These are phyloP conservation scores for Nakazawaea siamensis DNA, from an alignment of 805 yeast genomes.

Conservation along the genomic window DNA sequence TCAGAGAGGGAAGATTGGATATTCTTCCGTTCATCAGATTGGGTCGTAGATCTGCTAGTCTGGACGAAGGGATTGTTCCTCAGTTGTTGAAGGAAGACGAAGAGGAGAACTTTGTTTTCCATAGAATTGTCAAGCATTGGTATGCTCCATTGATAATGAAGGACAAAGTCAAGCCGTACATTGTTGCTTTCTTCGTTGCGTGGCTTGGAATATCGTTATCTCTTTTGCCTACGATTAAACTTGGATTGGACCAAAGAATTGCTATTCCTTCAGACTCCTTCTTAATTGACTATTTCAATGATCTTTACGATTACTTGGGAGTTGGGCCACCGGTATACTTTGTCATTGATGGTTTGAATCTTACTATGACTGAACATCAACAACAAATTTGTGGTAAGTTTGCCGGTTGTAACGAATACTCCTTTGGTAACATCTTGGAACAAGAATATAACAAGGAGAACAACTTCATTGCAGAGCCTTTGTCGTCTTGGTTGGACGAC, in stretches of 20 bases:
- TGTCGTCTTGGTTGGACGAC: slow-evolving; percentile 92
- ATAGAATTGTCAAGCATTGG: slow-evolving; percentile 30
- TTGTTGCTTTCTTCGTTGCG: slow-evolving; percentile 46
- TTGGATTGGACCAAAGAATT: slow-evolving; percentile 84
- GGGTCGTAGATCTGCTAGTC: background rate
- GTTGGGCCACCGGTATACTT: slow-evolving; percentile 92
- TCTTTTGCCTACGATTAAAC: slow-evolving; percentile 55
- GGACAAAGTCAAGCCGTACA: slow-evolving; percentile 33
- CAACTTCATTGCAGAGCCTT: slow-evolving; percentile 72
- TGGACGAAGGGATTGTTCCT: background rate
- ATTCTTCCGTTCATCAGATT: slow-evolving; percentile 45
- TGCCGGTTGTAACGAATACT: slow-evolving; percentile 71
- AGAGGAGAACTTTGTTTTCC: slow-evolving; percentile 22
- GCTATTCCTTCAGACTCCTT: slow-evolving; percentile 85
- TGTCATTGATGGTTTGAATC: slow-evolving; percentile 62
- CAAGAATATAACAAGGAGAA: slow-evolving; percentile 70
- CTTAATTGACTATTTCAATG: slow-evolving; percentile 70
- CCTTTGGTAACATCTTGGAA: slow-evolving; percentile 73
- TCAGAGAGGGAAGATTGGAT: slow-evolving; percentile 54
- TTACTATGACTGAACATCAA: slow-evolving; percentile 56
- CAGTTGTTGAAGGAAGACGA: slow-evolving; percentile 17
- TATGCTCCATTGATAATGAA: slow-evolving; percentile 57
- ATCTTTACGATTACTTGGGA: slow-evolving; percentile 62
- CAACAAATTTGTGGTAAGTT: slow-evolving; percentile 80
- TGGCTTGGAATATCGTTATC: slow-evolving; percentile 66